phyloP scores from a whole-genome alignment of 176 grass and related monocot species.

The Paspalum vaginatum region DNA sequence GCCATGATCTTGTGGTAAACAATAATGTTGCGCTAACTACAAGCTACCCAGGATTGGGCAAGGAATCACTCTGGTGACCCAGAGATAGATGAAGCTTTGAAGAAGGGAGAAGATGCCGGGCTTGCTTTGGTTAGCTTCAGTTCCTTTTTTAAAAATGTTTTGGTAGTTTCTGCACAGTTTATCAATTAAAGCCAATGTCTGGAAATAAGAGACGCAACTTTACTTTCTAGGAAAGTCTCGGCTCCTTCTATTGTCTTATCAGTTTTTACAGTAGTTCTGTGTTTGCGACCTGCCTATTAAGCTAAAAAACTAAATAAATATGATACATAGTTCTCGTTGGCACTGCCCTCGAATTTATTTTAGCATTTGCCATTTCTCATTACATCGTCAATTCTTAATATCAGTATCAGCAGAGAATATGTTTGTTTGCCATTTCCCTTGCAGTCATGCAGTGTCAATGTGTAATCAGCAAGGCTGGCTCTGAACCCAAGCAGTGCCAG shows the following conservation, averaged over 20 bases:
- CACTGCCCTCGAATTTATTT: background rate
- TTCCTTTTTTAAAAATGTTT: background rate
- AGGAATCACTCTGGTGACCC: conserved; percentile 86
- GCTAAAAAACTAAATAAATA: background rate
- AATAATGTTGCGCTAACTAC: conserved; percentile 17
- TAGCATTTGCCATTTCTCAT: background rate
- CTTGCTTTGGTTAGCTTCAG: conserved; percentile 71
- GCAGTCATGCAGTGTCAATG: background rate
- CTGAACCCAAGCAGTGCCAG: too few relatives aligned
- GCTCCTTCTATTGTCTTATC: background rate
- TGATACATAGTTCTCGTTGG: background rate
- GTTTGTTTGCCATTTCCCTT: background rate
- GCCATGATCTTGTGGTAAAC: background rate
- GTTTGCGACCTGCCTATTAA: background rate
- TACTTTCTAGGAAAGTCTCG: background rate
- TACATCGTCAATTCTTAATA: background rate
- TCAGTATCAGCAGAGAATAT: conserved; percentile 19
- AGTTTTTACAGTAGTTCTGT: background rate
- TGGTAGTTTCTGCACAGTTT: background rate
- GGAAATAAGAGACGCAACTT: background rate
- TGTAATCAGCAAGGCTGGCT: background rate
- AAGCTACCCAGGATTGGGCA: conserved; percentile 78
- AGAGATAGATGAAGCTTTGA: conserved; percentile 87
- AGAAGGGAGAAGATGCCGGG: conserved; percentile 85
- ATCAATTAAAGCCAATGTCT: conserved; percentile 11